These are phyloP conservation scores for Nasturtium officinale DNA, from an alignment of 345 rosid genomes.

Conservation along the genomic window DNA sequence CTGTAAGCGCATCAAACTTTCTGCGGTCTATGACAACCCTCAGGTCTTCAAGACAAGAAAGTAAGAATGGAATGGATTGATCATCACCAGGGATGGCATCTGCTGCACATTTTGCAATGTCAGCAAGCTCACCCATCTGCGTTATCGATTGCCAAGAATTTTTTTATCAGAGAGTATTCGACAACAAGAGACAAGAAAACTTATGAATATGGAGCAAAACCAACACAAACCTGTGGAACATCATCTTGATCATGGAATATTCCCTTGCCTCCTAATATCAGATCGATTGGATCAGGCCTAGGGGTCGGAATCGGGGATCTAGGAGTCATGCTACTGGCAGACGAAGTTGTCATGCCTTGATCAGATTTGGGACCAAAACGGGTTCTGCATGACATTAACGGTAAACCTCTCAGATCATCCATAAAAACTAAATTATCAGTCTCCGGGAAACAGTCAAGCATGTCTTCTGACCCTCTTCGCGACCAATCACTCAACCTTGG, in stretches of 20 bases:
- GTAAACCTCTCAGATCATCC: conserved; percentile 94
- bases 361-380: conserved; percentile 98
- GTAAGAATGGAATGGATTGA: conserved; percentile 62
- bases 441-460: conserved; percentile 96
- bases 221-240: conserved; percentile 71
- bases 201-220: conserved; percentile 8
- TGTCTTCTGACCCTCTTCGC: conserved; percentile 96
- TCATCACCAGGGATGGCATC: conserved; percentile 80
- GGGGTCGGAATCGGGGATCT: conserved; percentile 96
- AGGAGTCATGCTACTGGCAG: conserved; percentile 99
- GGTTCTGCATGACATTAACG: conserved; percentile 91
- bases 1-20: conserved; percentile 92
- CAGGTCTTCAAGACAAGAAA: conserved; percentile 83
- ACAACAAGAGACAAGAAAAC: conserved; percentile 17
- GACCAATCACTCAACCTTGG: conserved; percentile 99
- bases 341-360: conserved; percentile 96
- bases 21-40: conserved; percentile 81
- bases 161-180: conserved; percentile 7
- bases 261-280: conserved; percentile 84
- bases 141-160: conserved; percentile 34
- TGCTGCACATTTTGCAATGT: conserved; percentile 94
- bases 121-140: conserved; percentile 98
- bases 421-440: conserved; percentile 70
- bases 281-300: conserved; percentile 83
- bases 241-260: conserved; percentile 81